These are phyloP conservation scores for Fusarium subtropicale DNA, from an alignment of 2,329 filamentous ascomycete genomes.

Conservation along the genomic window DNA sequence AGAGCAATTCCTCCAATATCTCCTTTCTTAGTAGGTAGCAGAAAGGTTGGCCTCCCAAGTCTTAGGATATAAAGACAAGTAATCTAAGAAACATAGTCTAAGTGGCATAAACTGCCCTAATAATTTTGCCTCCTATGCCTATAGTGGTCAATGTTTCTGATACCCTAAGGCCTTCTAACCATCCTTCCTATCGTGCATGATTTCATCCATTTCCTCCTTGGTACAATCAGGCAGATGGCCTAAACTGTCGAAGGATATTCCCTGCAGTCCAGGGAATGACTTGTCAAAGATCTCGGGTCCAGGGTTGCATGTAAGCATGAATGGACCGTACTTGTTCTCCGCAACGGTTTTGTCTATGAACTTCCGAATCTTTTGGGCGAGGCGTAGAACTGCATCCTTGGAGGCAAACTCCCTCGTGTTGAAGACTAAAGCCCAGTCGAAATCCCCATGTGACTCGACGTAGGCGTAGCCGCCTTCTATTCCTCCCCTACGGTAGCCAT, in stretches of 20 bases:
- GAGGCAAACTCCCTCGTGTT: constrained; percentile 31
- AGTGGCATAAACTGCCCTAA: too few relatives aligned
- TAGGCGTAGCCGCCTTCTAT: constrained; percentile 19
- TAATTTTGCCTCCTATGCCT: too few relatives aligned
- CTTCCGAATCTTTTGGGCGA: neutral
- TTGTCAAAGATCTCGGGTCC: neutral
- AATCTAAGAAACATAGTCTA: too few relatives aligned
- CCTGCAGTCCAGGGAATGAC: neutral
- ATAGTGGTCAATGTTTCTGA: too few relatives aligned
- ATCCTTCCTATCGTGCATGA: neutral
- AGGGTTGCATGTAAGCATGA: neutral
- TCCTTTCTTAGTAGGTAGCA: too few relatives aligned
- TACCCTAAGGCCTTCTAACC: too few relatives aligned
- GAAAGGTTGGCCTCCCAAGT: too few relatives aligned
- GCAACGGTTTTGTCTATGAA: neutral
- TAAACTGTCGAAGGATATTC: neutral
- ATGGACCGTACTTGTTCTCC: neutral
- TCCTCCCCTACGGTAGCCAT: constrained; percentile 10
- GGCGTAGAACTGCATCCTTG: constrained; percentile 14
- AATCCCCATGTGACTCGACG: neutral
- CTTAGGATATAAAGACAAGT: too few relatives aligned
- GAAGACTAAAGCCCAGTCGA: constrained; percentile 31
- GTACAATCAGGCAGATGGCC: neutral
- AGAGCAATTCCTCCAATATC: neutral
- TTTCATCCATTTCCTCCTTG: neutral